Conservation (phyloP, 1,284 basidiomycete genomes). For the Sphaerobolus stellatus region DNA sequence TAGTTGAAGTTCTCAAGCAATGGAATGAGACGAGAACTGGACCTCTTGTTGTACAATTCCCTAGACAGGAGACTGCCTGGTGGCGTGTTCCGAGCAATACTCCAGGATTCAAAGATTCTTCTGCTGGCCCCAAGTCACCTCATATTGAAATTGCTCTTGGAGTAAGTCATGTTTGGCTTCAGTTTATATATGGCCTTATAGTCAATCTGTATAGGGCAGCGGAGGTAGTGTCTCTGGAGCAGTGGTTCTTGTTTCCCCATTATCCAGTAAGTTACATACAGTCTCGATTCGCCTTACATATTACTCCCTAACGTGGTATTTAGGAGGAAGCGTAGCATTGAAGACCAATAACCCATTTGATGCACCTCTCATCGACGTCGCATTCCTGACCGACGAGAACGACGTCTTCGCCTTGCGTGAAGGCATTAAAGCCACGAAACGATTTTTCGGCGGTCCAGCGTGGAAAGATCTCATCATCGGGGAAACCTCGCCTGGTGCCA, state of each 20-base stretch:
- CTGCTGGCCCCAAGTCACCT: conserved; percentile 28
- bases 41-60: conserved; percentile 18
- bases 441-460: conserved; percentile 31
- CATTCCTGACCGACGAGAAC: conserved; percentile 40
- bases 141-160: conserved; percentile 18
- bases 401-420: conserved; percentile 37
- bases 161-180: conserved; percentile 17
- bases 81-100: conserved; percentile 32
- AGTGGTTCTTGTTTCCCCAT: conserved; percentile 23
- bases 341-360: conserved; percentile 39
- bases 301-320: conserved; percentile 16
- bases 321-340: conserved; percentile 39
- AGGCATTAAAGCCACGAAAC: conserved; percentile 29
- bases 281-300: neutral
- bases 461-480: conserved; percentile 36
- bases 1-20: neutral
- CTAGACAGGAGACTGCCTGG: conserved; percentile 26
- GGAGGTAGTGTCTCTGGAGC: conserved; percentile 16
- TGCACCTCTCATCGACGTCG: conserved; percentile 43
- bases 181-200: neutral
- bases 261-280: conserved; percentile 17
- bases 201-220: neutral
- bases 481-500: conserved; percentile 20
- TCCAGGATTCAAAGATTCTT: conserved; percentile 30
- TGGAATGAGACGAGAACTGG: conserved; percentile 32